phyloP scores from a whole-genome alignment of 306 rosid genomes.

The Cicer judaicum region DNA sequence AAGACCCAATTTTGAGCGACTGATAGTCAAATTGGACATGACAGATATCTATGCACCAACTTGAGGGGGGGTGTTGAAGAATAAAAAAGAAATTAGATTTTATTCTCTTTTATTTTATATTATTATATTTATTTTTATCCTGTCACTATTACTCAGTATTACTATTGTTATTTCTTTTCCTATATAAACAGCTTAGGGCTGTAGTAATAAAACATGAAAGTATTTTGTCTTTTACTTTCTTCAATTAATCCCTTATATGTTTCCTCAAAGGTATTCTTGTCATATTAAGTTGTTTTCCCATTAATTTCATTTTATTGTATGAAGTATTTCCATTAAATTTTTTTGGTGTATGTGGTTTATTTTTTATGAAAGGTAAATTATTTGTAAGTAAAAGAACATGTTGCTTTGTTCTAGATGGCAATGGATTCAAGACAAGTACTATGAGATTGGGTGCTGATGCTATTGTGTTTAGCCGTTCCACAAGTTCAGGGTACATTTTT shows the following conservation, averaged over 20 bases:
- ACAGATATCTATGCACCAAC: no score
- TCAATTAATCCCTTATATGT: neutral
- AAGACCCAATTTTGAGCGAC: no score
- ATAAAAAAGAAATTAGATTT: no score
- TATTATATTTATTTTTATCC: no score
- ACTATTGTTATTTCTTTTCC: no score
- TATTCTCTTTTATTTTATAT: no score
- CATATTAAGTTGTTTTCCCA: slow-evolving; percentile 12
- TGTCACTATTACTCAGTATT: no score
- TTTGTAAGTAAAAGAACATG: slow-evolving; percentile 34
- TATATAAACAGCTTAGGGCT: no score
- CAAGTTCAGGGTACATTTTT: slow-evolving; percentile 55
- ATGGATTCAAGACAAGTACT: slow-evolving; percentile 98
- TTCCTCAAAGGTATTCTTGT: neutral
- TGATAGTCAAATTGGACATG: no score
- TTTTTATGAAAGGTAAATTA: slow-evolving; percentile 36
- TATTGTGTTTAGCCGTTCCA: slow-evolving; percentile 84
- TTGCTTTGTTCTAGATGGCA: slow-evolving; percentile 74
- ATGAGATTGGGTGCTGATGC: slow-evolving; percentile 96
- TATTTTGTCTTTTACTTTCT: no score
- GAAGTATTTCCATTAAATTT: neutral
- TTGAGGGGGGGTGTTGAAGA: no score
- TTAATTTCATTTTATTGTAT: neutral
- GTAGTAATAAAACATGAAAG: no score
- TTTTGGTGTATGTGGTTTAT: slow-evolving; percentile 26